Percentiles rank a stretch among this genome's conserved stretches.
Conservation (phyloP, 768 basidiomycete species). For the Lactifluus pinguis region DNA sequence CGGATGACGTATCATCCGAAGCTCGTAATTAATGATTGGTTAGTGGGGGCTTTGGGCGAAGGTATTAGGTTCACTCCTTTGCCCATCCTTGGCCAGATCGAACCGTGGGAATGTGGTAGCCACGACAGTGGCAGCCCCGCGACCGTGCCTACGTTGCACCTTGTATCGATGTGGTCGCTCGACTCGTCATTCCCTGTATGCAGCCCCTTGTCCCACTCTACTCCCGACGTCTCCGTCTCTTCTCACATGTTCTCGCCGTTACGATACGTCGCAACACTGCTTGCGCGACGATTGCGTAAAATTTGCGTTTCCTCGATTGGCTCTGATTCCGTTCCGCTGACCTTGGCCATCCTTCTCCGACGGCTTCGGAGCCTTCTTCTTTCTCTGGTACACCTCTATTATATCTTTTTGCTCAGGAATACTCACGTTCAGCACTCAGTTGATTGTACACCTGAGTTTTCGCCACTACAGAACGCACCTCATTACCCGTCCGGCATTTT, state of each 20-base stretch:
- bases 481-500: conserved; percentile 26
- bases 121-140: too few species aligned
- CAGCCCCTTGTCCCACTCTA: background rate
- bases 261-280: background rate
- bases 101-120: too few species aligned
- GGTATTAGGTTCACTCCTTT: too few species aligned
- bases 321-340: conserved; percentile 1
- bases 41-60: too few species aligned
- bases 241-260: background rate
- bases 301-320: conserved; percentile 13
- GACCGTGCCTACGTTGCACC: too few species aligned
- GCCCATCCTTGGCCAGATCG: too few species aligned
- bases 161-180: too few species aligned
- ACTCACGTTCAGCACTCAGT: background rate
- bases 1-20: too few species aligned
- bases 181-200: background rate
- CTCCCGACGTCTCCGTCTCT: background rate
- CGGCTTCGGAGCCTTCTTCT: background rate
- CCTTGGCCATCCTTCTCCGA: conserved; percentile 1
- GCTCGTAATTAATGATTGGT: too few species aligned
- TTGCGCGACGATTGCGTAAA: background rate
- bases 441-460: background rate
- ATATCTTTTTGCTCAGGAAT: conserved; percentile 22
- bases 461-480: conserved; percentile 9
- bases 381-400: background rate